Conservation (phyloP, 2,329 filamentous ascomycete species). For the Aspergillus neotritici region DNA sequence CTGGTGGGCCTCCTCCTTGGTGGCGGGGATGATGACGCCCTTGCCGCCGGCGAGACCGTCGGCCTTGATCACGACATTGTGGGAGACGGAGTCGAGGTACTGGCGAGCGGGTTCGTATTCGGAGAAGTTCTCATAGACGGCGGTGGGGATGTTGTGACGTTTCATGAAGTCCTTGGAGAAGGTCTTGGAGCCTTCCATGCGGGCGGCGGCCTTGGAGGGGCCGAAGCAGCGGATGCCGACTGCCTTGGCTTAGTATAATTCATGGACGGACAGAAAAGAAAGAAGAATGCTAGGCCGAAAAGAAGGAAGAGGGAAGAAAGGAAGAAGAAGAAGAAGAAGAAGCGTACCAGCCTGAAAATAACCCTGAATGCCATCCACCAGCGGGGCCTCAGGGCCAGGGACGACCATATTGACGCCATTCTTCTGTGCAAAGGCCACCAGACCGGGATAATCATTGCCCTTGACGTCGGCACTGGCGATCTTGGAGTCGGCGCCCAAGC, state of each 20-base stretch:
- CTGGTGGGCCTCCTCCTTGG: slow-evolving; percentile 73
- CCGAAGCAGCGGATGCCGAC: slow-evolving; percentile 78
- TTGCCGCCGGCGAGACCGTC: slow-evolving; percentile 89
- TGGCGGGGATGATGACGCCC: slow-evolving; percentile 82
- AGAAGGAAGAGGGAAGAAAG: no score
- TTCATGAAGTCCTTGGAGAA: slow-evolving; percentile 99
- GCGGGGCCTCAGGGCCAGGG: slow-evolving; percentile 85
- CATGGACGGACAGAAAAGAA: not conserved
- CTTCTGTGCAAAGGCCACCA: slow-evolving; percentile 69
- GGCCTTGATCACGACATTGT: slow-evolving; percentile 88
- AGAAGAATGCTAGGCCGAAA: slow-evolving; percentile 6
- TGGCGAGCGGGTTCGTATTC: slow-evolving; percentile 65
- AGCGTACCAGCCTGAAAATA: slow-evolving; percentile 61
- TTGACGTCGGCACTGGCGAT: slow-evolving; percentile 68
- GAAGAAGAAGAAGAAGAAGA: no score
- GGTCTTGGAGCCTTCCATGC: slow-evolving; percentile 93
- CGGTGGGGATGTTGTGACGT: slow-evolving; percentile 81
- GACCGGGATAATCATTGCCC: slow-evolving; percentile 68
- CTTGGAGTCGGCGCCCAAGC: slow-evolving; percentile 50
- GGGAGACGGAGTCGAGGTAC: slow-evolving; percentile 66
- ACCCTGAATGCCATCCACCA: slow-evolving; percentile 83
- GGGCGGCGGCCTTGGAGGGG: slow-evolving; percentile 74
- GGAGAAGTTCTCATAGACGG: slow-evolving; percentile 82
- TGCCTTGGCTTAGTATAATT: slow-evolving; percentile 16
- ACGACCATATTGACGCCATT: slow-evolving; percentile 76